Percentiles rank a stretch among this genome's conserved stretches.
Conservation (phyloP, 2,329 filamentous ascomycete genomes). For the Cyphellophora europaea region DNA sequence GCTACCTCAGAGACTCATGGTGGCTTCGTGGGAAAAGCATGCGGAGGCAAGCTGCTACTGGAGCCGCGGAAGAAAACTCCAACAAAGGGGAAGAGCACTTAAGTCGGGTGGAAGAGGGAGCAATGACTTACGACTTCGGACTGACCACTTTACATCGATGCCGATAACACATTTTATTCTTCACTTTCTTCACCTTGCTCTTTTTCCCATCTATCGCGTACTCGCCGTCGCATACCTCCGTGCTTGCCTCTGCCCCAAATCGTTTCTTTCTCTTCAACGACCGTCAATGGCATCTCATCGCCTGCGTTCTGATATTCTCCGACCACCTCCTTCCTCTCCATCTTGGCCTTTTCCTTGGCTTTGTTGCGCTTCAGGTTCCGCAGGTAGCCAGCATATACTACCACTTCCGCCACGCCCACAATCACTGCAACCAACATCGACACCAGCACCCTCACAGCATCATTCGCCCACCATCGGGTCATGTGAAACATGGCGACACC, state of each 20-base stretch:
- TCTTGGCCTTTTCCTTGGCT: slow-evolving; percentile 26
- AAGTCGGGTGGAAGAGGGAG: background rate
- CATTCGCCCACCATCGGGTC: slow-evolving; percentile 18
- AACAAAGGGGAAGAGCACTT: slow-evolving; percentile 5
- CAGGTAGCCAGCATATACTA: slow-evolving; percentile 37
- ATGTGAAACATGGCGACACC: slow-evolving; percentile 38
- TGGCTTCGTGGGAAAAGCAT: slow-evolving; percentile 29
- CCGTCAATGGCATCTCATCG: slow-evolving; percentile 3
- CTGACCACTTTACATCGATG: too few species aligned
- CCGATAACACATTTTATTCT: too few species aligned
- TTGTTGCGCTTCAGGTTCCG: slow-evolving; percentile 31
- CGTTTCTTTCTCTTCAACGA: slow-evolving; percentile 20
- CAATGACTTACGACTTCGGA: too few species aligned
- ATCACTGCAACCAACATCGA: slow-evolving; percentile 30
- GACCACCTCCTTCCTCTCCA: slow-evolving; percentile 30
- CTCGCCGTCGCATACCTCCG: slow-evolving; percentile 29
- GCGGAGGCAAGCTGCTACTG: slow-evolving; percentile 29
- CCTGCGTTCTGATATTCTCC: slow-evolving; percentile 13
- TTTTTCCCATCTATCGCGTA: slow-evolving; percentile 30
- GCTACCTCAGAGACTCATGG: slow-evolving; percentile 28
- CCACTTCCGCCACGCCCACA: slow-evolving; percentile 37
- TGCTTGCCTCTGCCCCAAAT: slow-evolving; percentile 33
- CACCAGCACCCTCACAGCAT: slow-evolving; percentile 26
- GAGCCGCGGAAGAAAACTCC: slow-evolving; percentile 21
- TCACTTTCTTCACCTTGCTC: too few species aligned